Evolutionary conservation across 306 rosid genomes (phyloP).

Genomic region (Acacia melanoxylon): DNA sequence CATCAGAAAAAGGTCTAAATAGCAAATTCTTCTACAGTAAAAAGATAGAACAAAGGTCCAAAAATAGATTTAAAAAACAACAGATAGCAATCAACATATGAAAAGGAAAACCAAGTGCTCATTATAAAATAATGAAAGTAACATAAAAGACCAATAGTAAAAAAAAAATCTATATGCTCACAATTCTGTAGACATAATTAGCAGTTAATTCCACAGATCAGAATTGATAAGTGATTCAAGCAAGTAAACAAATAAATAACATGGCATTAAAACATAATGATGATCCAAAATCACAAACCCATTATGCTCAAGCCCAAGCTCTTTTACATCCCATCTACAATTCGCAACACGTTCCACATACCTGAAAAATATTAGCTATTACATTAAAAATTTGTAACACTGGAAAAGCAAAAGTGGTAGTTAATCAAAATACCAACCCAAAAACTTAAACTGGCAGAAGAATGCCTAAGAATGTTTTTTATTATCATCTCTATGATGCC

Average conservation of each 20-base stretch:
- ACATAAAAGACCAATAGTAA: conserved; percentile 2
- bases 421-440: neutral
- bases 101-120: neutral
- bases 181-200: conserved; percentile 15
- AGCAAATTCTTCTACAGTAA: neutral
- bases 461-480: neutral
- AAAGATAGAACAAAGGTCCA: neutral
- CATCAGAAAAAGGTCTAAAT: neutral
- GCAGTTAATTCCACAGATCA: conserved; percentile 8
- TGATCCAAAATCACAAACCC: conserved; percentile 63
- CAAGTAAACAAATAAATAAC: conserved; percentile 3
- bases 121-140: conserved; percentile 6
- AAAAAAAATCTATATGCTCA: neutral
- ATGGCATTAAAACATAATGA: conserved; percentile 25
- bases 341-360: conserved; percentile 90
- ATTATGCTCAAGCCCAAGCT: conserved; percentile 95
- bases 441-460: neutral
- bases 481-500: neutral
- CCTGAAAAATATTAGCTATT: conserved; percentile 44
- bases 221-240: conserved; percentile 21
- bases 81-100: neutral
- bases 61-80: neutral
- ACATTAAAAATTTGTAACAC: neutral
- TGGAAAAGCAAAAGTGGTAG: conserved; percentile 13
- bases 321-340: conserved; percentile 96